Evolutionary conservation across 306 rosid species (phyloP), one percentile per base, ranked within the genome.

Genomic region (Malus sylvestris): DNA sequence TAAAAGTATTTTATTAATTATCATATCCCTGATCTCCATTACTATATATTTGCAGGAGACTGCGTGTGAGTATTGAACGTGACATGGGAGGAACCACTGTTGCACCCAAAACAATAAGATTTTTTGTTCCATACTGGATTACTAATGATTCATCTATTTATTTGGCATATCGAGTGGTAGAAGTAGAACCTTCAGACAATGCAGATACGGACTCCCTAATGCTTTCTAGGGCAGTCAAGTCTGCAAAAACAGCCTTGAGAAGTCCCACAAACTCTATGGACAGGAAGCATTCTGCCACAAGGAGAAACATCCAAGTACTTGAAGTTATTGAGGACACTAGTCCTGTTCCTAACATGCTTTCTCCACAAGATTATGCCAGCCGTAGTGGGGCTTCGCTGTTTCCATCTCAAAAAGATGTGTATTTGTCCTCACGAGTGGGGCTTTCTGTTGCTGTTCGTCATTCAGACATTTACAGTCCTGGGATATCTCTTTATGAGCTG

Each of bases 41-140:
- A 68, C 77, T 14, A 44, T 67, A 70, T 79, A 70, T 80, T 51
- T 81, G 74, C 87, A 95, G 99, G 90, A 95, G 88, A 83, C 63
- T 95, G 86, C 97, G 99, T 33, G 86, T 95, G 80, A 95, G 97
- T 84, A 88, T 95, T 20, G 99, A 95, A 80, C 89, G 82, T 70
- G 99, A 92, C 68, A 89, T 92, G 91, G 99, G 97, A n/a, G 99
- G 93, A 67, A 92, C 97, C 51, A 88, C 80, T 79, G 88, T 86
- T 71, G 97, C 97, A 27, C 96, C 97, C 65, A 92, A 92, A 88
- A 92, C 90, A 67, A 76, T 90, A 20, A 92, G 97, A 81, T 85
- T 95, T 78, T 91, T 85, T 83, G 97, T 95, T 58, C 97, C 99
- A 27, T 95, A 95, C 83, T 95, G 99, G 99, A 91, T 95, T 82